A percentile compares a stretch with the other conserved stretches of the same genome.
These are phyloP conservation scores for Brassica balearica DNA, from an alignment of 441 rosid genomes.

Conservation along the genomic window DNA sequence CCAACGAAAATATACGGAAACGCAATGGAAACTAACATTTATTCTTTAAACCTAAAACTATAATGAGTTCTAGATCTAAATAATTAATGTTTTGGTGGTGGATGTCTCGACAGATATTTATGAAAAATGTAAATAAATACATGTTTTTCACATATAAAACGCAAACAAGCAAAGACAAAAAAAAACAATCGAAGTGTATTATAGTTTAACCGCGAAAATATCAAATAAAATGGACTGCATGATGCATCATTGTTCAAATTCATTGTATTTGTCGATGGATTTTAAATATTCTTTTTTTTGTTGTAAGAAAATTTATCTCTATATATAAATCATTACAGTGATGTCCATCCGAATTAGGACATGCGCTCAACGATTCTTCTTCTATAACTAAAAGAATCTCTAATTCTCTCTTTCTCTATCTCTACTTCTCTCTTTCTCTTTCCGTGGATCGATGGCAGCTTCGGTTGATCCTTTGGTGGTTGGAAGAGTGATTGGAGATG, in stretches of 20 bases:
- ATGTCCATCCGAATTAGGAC: constrained; percentile 32
- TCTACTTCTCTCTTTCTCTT: constrained; percentile 2
- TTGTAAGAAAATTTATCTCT: background rate
- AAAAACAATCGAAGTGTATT: background rate
- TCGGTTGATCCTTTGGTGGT: constrained; percentile 77
- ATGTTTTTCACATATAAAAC: background rate
- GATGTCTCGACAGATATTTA: background rate
- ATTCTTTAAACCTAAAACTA: background rate
- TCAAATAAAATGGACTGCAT: background rate
- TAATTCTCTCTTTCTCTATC: background rate
- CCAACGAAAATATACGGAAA: background rate
- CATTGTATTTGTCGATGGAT: constrained; percentile 37
- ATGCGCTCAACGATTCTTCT: constrained; percentile 30
- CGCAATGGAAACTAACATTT: background rate
- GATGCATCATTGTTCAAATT: constrained; percentile 22
- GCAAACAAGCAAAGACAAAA: background rate
- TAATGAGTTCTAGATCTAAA: background rate
- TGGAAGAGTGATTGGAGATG: constrained; percentile 92
- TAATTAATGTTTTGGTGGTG: background rate
- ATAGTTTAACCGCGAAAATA: background rate
- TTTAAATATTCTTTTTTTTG: background rate
- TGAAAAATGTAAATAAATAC: background rate
- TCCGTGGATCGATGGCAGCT: constrained; percentile 52
- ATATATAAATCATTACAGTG: constrained; percentile 22
- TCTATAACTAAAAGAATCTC: background rate